A percentile compares a stretch with the other conserved stretches of the same genome.
Conservation (phyloP, 805 yeast genomes). For the Myxozyma sirexii region DNA sequence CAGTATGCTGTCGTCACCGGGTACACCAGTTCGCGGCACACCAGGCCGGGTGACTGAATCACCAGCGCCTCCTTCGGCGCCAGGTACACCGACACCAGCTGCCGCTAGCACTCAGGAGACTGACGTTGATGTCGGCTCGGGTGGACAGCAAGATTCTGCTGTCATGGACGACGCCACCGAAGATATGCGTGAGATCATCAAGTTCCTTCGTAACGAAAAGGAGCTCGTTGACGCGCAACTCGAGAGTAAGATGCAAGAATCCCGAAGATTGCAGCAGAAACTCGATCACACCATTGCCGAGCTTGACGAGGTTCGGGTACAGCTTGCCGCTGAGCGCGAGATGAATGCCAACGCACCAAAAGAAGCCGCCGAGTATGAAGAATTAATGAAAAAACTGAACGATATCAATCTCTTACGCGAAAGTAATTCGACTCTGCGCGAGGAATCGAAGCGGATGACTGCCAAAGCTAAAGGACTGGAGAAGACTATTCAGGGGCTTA, state of each 20-base stretch:
- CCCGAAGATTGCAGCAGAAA: slow-evolving; percentile 54
- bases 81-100: neutral
- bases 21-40: slow-evolving; percentile 10
- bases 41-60: neutral
- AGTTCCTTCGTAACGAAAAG: slow-evolving; percentile 70
- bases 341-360: slow-evolving; percentile 14
- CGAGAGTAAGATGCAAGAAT: slow-evolving; percentile 57
- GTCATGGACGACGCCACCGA: slow-evolving; percentile 29
- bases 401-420: slow-evolving; percentile 67
- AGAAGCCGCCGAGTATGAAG: slow-evolving; percentile 47
- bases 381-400: slow-evolving; percentile 56
- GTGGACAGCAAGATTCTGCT: neutral
- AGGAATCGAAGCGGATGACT: slow-evolving; percentile 48
- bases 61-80: too few relatives aligned
- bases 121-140: neutral
- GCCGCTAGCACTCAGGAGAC: slow-evolving; percentile 4
- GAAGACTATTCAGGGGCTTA: slow-evolving; percentile 42
- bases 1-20: neutral
- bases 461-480: slow-evolving; percentile 48
- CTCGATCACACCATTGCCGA: slow-evolving; percentile 54
- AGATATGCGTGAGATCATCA: slow-evolving; percentile 56
- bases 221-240: slow-evolving; percentile 67
- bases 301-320: slow-evolving; percentile 55
- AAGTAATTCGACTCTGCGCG: slow-evolving; percentile 65
- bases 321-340: slow-evolving; percentile 46